Conservation (phyloP, 352 stramenopile genomes). For the Globisporangium splendens region DNA sequence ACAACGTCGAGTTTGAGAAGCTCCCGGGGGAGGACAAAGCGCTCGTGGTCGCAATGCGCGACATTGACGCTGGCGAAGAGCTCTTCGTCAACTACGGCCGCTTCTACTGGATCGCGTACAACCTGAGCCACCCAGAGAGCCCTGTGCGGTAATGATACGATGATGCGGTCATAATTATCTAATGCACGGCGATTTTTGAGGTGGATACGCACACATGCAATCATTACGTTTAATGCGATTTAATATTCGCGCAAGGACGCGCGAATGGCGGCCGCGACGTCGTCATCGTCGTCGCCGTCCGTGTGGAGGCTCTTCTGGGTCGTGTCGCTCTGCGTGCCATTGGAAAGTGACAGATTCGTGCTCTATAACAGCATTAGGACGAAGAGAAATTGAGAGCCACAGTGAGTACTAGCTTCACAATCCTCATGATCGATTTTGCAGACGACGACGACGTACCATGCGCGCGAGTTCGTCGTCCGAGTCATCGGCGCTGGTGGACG, state of each 20-base stretch:
- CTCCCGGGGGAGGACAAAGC: slow-evolving; percentile 40
- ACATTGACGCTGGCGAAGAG: slow-evolving; percentile 60
- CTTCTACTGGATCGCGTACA: slow-evolving; percentile 80
- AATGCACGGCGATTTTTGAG: too few species aligned
- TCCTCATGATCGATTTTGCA: neutral
- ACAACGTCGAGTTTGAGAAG: slow-evolving; percentile 82
- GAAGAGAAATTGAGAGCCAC: neutral
- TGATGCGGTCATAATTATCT: too few species aligned
- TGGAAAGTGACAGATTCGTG: slow-evolving; percentile 39
- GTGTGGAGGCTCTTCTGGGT: slow-evolving; percentile 24
- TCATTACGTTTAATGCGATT: neutral
- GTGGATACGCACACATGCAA: too few species aligned
- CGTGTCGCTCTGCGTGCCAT: slow-evolving; percentile 9
- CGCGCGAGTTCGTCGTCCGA: slow-evolving; percentile 32
- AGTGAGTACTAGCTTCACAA: neutral
- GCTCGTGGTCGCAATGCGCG: slow-evolving; percentile 51
- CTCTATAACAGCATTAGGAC: slow-evolving; percentile 15
- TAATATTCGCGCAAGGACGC: slow-evolving; percentile 61
- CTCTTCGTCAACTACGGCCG: slow-evolving; percentile 83
- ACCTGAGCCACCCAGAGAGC: slow-evolving; percentile 54
- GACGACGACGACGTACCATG: slow-evolving; percentile 22
- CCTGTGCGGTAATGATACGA: slow-evolving; percentile 21
- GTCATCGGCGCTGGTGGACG: slow-evolving; percentile 8
- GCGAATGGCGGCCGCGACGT: slow-evolving; percentile 61
- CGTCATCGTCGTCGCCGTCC: slow-evolving; percentile 45